A percentile compares a stretch with the other conserved stretches of the same genome.
phyloP scores from a whole-genome alignment of 1,284 basidiomycete species.

The Cystobasidium pallidum region DNA sequence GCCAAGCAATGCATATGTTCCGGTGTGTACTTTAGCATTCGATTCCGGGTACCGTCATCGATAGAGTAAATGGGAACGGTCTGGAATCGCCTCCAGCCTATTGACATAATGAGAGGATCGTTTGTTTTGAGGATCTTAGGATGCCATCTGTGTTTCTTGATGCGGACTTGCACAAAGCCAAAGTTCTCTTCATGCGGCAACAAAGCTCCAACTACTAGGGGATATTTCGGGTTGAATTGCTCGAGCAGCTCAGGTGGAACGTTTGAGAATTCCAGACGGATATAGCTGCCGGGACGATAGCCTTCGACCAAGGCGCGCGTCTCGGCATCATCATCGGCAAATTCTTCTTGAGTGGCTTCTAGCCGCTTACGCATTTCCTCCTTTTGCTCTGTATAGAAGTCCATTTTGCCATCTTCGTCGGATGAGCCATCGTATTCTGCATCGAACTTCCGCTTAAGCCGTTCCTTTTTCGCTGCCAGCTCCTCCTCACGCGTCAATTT shows the following conservation, averaged over 20 bases:
- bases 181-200: constrained; percentile 87
- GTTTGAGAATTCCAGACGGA: constrained; percentile 81
- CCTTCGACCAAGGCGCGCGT: constrained; percentile 85
- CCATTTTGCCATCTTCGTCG: constrained; percentile 64
- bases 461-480: constrained; percentile 84
- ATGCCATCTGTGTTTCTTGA: constrained; percentile 97
- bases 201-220: constrained; percentile 91
- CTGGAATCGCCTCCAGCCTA: constrained; percentile 97
- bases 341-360: constrained; percentile 82
- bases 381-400: constrained; percentile 90
- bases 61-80: constrained; percentile 91
- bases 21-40: constrained; percentile 99
- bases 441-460: constrained; percentile 91
- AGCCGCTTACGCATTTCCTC: constrained; percentile 86
- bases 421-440: constrained; percentile 94
- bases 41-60: constrained; percentile 96
- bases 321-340: constrained; percentile 76
- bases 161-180: constrained; percentile 89
- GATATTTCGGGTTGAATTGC: constrained; percentile 88
- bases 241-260: constrained; percentile 92
- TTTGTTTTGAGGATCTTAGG: constrained; percentile 92
- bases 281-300: constrained; percentile 86
- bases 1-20: constrained; percentile 99
- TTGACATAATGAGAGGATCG: constrained; percentile 90
- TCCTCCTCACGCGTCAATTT: constrained; percentile 56